Evolutionary conservation across 768 basidiomycete species (phyloP).

Genomic region (Sarcomyxa edulis): DNA sequence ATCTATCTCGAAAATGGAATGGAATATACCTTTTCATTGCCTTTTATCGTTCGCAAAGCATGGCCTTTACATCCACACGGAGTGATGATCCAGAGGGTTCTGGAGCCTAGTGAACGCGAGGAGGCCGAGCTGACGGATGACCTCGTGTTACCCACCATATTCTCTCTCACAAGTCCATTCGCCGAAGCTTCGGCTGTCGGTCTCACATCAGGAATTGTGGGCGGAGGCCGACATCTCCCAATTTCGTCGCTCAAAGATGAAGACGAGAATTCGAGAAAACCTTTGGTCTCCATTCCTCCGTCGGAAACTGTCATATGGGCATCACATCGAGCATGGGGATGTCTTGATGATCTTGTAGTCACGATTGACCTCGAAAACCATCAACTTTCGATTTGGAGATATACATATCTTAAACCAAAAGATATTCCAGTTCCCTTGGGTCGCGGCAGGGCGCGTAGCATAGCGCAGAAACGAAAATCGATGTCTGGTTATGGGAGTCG

Average conservation of each 20-base stretch:
- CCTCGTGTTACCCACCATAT: slow-evolving; percentile 70
- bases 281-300: slow-evolving; percentile 51
- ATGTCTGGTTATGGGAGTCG: slow-evolving; percentile 17
- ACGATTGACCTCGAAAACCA: slow-evolving; percentile 52
- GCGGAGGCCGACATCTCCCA: slow-evolving; percentile 30
- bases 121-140: slow-evolving; percentile 67
- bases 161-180: slow-evolving; percentile 73
- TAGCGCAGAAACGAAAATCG: slow-evolving; percentile 36
- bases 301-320: slow-evolving; percentile 64
- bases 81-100: slow-evolving; percentile 69
- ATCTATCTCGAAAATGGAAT: slow-evolving; percentile 67
- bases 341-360: slow-evolving; percentile 45
- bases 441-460: slow-evolving; percentile 15
- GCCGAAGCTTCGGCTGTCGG: slow-evolving; percentile 72
- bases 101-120: slow-evolving; percentile 60
- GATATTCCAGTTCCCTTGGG: slow-evolving; percentile 40
- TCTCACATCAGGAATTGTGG: slow-evolving; percentile 54
- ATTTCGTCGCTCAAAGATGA: slow-evolving; percentile 48
- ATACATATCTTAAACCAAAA: slow-evolving; percentile 59
- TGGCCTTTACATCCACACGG: slow-evolving; percentile 80
- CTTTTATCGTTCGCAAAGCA: slow-evolving; percentile 73
- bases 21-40: slow-evolving; percentile 74
- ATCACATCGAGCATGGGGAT: slow-evolving; percentile 35
- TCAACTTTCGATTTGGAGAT: slow-evolving; percentile 66
- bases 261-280: slow-evolving; percentile 44